Base-by-base conservation (phyloP, 345 rosid genomes). In the Chamaenerion angustifolium region DNA sequence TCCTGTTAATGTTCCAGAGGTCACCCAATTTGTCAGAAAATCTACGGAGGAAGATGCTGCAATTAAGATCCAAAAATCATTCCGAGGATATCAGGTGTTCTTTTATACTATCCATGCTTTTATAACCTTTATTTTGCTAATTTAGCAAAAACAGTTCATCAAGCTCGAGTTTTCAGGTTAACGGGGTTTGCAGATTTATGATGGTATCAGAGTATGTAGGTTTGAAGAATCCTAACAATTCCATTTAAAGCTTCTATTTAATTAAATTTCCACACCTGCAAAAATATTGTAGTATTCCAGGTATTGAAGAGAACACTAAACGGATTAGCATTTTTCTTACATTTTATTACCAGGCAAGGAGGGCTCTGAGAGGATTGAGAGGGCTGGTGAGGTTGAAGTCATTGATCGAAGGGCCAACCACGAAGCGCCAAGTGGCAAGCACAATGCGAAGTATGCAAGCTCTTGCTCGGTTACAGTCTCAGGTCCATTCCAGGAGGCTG, bases 381-480 rank as follows among this genome's bases (percentile, higher is more conserved):
- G 98, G 98, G 23, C 66, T 87, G 65, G 79, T 77, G 43, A 80
- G 95, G 74, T 80, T 92, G 56, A 84, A 77, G 68, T 58, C 70
- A 35, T 70, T 92, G 61, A 79, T 87, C 78, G 93, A 84, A 71
- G 96, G 98, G 58, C 69, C 80, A 55, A 68, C 78, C 49, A 82
- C 84, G 46, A 87, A 84, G 63, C 75, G 96, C 15, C 98, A 92
- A 69, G 88, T 95, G 18, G 67, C 68, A 10, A 79, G 62, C 59
- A 84, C 98, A 54, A 73, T 87, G 8, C 71, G 60, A 18, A 82
- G 94, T 68, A 87, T 92, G 96, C 96, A 87, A 68, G 79, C 90
- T 62, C 81, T 87, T 14, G 71, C 95, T 14, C 83, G 94, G 12
- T 81, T 87, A 54, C 98, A 87, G 59, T 74, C 88, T 46, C 98